Evolutionary conservation across 176 grass and related monocot species (phyloP).

Genomic region (Phyllostachys edulis): DNA sequence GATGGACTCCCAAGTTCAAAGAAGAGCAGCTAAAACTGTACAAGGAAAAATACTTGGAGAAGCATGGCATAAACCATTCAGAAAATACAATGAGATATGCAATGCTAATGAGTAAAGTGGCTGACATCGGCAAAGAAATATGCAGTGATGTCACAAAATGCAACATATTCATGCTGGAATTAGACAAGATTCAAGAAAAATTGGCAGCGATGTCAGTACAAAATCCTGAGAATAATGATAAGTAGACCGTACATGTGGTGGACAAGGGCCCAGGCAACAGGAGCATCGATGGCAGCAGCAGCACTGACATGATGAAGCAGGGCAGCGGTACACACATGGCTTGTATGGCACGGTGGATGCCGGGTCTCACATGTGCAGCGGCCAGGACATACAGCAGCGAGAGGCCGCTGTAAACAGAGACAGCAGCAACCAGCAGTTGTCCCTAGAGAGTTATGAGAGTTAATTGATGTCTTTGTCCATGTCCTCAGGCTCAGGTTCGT

Average conservation of each 20-base stretch:
- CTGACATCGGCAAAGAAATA: conserved; percentile 7
- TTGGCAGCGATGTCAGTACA: not conserved
- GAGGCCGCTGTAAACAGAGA: not conserved
- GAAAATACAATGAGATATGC: conserved; percentile 12
- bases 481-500: too few species aligned
- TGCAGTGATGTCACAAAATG: not conserved
- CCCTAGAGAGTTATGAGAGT: not conserved
- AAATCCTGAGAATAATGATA: not conserved
- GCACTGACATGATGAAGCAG: too few species aligned
- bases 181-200: conserved; percentile 6
- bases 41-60: not conserved
- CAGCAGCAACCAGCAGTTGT: not conserved
- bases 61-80: not conserved
- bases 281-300: not conserved
- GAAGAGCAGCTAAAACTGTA: conserved; percentile 13
- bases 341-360: not conserved
- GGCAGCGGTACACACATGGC: not conserved
- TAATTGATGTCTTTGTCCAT: not conserved
- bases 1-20: conserved; percentile 35
- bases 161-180: conserved; percentile 9
- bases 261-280: not conserved
- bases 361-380: not conserved
- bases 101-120: conserved; percentile 23
- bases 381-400: not conserved
- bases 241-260: not conserved